Base-by-base conservation (phyloP, 225 moss, liverwort and hornwort species). In the Lunularia cruciata region DNA sequence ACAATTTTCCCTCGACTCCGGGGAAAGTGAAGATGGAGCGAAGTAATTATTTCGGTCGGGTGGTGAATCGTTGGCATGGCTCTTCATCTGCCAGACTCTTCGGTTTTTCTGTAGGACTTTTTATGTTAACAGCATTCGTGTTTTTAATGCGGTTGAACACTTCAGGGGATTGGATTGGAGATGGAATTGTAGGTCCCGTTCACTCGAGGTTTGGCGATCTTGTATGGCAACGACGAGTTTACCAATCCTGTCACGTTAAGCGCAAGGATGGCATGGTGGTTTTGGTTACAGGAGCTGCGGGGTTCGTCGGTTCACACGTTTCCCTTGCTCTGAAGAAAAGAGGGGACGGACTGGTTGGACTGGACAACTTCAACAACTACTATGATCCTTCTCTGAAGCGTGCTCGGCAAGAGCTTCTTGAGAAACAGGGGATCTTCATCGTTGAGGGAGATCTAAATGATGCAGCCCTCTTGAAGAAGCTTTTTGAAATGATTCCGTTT, bases 1-100 rank as follows among this genome's bases (percentile, higher is more conserved):
- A 81, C 45, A 77, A 81, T 70, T 81, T 81, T 19, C 76, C 81
- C 46, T 81, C 81, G 4, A 77, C 81, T 18, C 81, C 81, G 27
- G 81, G 81, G 73, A 81, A 81, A 39, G 81, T 76, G 59, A 81
- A 81, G 67, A 70, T 81, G 76, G 81, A 81, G 76, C 69, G 81
- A 8, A 81, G 81, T 42, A 77, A 60, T 56, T 81, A 81, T 51
- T 73, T 81, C 25, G 73, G 69, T 18, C 62, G 81, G 76, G 76
- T 81, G 58, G 73, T 77, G 43, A 70, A 54, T 47, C 76, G 81
- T 27, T 81, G 76, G 81, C 81, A 81, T 32, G 76, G 76, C 43
- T 65, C 76, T 25, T 64, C 63, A 8, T 73, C 81, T 5, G 68
- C 76, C 47, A 69, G 73, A 47, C 68, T 73, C n/a, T 73, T 81